phyloP scores from a whole-genome alignment of 805 yeast genomes.

The Candida michaelii region DNA sequence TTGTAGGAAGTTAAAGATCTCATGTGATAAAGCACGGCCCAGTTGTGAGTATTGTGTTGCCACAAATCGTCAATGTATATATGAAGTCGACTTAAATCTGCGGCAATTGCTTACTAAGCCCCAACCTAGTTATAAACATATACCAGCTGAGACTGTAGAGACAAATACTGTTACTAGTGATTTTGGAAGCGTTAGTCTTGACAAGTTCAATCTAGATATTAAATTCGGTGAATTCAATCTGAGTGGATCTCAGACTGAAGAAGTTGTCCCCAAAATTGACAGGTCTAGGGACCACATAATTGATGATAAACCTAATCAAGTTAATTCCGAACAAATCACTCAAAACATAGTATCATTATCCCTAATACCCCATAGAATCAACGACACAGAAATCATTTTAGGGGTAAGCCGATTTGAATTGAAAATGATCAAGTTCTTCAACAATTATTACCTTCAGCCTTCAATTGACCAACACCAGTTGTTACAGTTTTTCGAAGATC shows the following conservation, averaged over 20 bases:
- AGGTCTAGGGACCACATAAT: no score
- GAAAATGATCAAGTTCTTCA: conserved; percentile 12
- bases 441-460: conserved; percentile 6
- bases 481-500: not conserved
- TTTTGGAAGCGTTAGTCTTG: no score
- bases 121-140: no score
- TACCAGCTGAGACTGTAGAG: no score
- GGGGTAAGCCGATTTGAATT: conserved; percentile 11
- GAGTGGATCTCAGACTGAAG: no score
- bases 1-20: conserved; percentile 9
- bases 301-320: no score
- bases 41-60: conserved; percentile 26
- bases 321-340: not conserved
- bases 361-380: not conserved
- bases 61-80: conserved; percentile 21
- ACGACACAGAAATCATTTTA: conserved; percentile 4
- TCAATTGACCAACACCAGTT: conserved; percentile 6
- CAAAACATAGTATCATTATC: not conserved
- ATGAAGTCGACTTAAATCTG: conserved; percentile 7
- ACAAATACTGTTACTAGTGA: no score
- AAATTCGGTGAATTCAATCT: no score
- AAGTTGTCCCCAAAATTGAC: no score
- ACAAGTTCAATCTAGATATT: no score
- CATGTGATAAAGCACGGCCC: conserved; percentile 27
- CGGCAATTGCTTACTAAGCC: not conserved